Base-by-base conservation (phyloP, 2,329 filamentous ascomycete species). In the Aspergillaceae sp. region DNA sequence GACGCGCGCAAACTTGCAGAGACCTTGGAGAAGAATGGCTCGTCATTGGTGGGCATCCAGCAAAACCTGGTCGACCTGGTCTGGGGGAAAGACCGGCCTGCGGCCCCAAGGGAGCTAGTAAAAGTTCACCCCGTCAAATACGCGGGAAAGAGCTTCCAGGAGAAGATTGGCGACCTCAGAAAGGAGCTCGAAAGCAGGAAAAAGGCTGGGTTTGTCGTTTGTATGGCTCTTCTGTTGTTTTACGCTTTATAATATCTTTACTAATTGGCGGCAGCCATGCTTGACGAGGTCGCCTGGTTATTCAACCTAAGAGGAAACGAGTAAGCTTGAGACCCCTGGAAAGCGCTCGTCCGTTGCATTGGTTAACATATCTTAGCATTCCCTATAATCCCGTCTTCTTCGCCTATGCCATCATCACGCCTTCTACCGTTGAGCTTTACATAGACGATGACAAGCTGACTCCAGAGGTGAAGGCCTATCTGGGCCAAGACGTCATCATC, bases 331-430 rank as follows among this genome's bases (percentile, higher is more conserved):
- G 11, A 28, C 11, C 9, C 27, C 9, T 9, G n/a, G 5, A 5
- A 4, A 27, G 38, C 29, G 33, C 7, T 44, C 36, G 29, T 5
- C 29, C 45, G 43, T 40, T 37, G 8, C 28, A 28, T 6, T 32
- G 5, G 10, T 29, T 41, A 26, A 47, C 51, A 51, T 29, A 50
- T 45, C 7, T 7, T 43, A 79, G 76, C 63, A 97, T 98, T 54
- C 87, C 89, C 0, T 98, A 92, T 72, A 98, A 98, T 63, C 92
- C 92, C 0, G 92, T 98, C 42, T 97, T 98, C 74, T 97, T 97
- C 70, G 92, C 91, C 10, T 98, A 97, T 60, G 91, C 91, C 40
- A 78, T 92, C 37, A 74, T 98, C 51, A 97, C 92, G 2, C 80
- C 83, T 1, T 82, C 68, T 7, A 74, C 80, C 1, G 87, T 84